Evolutionary conservation across 2,329 filamentous ascomycete species (phyloP), one percentile per base, ranked within the genome.

Genomic region (Paraconiothyrium sp.): DNA sequence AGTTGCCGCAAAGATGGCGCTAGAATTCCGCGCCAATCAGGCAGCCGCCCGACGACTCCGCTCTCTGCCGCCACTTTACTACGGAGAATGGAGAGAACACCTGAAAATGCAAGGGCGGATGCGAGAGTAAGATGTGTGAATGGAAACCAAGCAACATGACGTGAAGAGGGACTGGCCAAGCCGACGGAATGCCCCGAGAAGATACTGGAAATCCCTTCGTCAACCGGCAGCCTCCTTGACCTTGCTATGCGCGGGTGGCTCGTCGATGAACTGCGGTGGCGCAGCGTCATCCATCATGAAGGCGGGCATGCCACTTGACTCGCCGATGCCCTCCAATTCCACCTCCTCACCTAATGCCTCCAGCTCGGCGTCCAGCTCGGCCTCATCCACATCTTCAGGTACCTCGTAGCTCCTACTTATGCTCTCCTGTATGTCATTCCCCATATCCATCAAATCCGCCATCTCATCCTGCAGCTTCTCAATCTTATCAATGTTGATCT

Each of bases 401-500:
- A 99, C 86, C 76, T 98, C 94, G 79, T 99, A 99, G 69, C 92
- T 92, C 66, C 95, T 82, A 63, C 91, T 90, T 60, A 99, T 90
- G 68, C 91, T 94, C 82, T 98, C 95, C 81, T 99, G 93, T 62
- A 99, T 99, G 80, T 99, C 95, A 79, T 98, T 98, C 3, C 95
- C 94, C 63, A 97, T 90, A 76, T 99, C 95, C 88, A 99, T 92
- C 72, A 99, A 79, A 80, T 99, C 95, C 6, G 94, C 94, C 95
- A 99, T 98, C 82, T 99, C 94, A 78, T 99, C 95, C 86, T 99
- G 94, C 85, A 99, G 87, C 69, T 91, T 86, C 85, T 99, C 95
- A 72, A 99, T 98, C 85, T 97, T 93, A 80, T 98, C 95, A 58
- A 99, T 90, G 75, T 99, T 91, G 68, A 99, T 92, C 84, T 97